phyloP scores from a whole-genome alignment of 441 rosid genomes.

The Corymbia citriodora region DNA sequence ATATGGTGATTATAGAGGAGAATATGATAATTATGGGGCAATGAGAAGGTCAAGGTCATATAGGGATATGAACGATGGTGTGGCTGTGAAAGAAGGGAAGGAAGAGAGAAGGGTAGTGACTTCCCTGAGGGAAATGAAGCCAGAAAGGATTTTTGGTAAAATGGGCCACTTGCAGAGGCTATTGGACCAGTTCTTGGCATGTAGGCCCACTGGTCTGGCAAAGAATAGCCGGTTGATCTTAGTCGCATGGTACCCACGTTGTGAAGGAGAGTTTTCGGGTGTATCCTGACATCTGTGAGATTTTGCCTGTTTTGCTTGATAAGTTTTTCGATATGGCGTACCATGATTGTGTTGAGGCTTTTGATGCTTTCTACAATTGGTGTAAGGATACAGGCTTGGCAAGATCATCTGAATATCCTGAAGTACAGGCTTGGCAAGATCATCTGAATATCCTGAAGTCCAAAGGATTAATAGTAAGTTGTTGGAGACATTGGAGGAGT shows the following conservation, averaged over 20 bases:
- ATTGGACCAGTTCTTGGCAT: slow-evolving; percentile 66
- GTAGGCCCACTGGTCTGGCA: slow-evolving; percentile 83
- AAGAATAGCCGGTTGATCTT: slow-evolving; percentile 68
- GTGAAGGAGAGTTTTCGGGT: slow-evolving; percentile 88
- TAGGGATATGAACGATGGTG: slow-evolving; percentile 71
- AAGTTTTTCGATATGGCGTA: slow-evolving; percentile 92
- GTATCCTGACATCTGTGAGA: slow-evolving; percentile 84
- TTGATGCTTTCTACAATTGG: too few species aligned
- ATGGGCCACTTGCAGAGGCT: slow-evolving; percentile 88
- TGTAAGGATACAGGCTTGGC: too few species aligned
- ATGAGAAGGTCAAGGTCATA: slow-evolving; percentile 65
- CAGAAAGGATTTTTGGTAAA: slow-evolving; percentile 78
- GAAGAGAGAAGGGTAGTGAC: slow-evolving; percentile 36
- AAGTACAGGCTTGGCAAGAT: slow-evolving; percentile 80
- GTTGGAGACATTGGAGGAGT: slow-evolving; percentile 91
- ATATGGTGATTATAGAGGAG: slow-evolving; percentile 55
- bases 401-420: too few species aligned
- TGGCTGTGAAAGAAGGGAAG: slow-evolving; percentile 30
- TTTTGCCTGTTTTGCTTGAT: slow-evolving; percentile 81
- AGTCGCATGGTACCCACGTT: slow-evolving; percentile 66
- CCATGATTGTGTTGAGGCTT: slow-evolving; percentile 74
- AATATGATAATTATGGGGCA: slow-evolving; percentile 40
- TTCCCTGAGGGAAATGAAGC: slow-evolving; percentile 79
- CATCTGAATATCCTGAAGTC: slow-evolving; percentile 92
- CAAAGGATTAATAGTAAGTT: slow-evolving; percentile 86